Evolutionary conservation across 768 basidiomycete species (phyloP).

Genomic region (Cantharellus anzutake): DNA sequence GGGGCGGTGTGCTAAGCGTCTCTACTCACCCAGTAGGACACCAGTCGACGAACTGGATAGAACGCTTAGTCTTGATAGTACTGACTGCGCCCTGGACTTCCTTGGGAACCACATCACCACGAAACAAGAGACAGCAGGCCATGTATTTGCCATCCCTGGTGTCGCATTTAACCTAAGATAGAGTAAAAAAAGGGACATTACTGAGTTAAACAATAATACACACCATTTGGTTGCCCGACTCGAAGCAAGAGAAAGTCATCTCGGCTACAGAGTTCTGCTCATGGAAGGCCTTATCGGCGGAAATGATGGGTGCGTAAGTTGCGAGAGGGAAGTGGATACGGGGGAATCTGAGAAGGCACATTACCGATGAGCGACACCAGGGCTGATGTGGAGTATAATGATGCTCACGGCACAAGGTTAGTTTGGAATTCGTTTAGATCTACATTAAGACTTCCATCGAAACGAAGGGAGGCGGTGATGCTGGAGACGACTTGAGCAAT

Average conservation of each 20-base stretch:
- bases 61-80: slow-evolving; percentile 91
- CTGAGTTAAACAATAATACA: slow-evolving; percentile 12
- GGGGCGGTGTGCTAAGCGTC: slow-evolving; percentile 1
- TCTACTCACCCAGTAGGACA: slow-evolving; percentile 64
- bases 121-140: slow-evolving; percentile 85
- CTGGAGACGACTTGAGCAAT: slow-evolving; percentile 99
- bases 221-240: slow-evolving; percentile 88
- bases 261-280: slow-evolving; percentile 96
- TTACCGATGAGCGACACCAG: neutral
- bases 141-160: slow-evolving; percentile 98
- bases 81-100: slow-evolving; percentile 86
- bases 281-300: slow-evolving; percentile 80
- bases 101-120: slow-evolving; percentile 94
- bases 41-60: slow-evolving; percentile 98
- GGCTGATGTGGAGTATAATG: neutral
- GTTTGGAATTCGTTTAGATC: slow-evolving; percentile 98
- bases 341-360: slow-evolving; percentile 46
- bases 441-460: slow-evolving; percentile 94
- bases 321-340: slow-evolving; percentile 98
- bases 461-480: slow-evolving; percentile 89
- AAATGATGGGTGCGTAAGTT: slow-evolving; percentile 86
- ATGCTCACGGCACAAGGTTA: slow-evolving; percentile 82
- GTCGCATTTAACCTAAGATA: slow-evolving; percentile 55
- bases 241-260: slow-evolving; percentile 98
- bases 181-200: neutral